Base-by-base conservation (phyloP, 768 basidiomycete species). In the Pholiota conissans region DNA sequence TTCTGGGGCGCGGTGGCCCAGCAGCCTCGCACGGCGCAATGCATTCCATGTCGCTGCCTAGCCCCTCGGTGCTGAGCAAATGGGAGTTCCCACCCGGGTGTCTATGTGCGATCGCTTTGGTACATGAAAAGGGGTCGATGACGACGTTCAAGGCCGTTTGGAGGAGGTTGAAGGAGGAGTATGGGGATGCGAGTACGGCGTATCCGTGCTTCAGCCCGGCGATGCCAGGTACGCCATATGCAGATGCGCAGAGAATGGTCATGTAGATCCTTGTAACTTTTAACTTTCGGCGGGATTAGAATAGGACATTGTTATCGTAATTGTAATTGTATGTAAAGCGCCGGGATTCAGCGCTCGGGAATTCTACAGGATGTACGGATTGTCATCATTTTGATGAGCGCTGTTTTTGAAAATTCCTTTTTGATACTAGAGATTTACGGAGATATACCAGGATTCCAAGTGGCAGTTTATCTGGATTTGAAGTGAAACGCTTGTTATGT, bases 121-220 rank as follows among this genome's bases (percentile, higher is more conserved):
- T 91, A 22, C 87, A 91, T 61, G 95, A 97, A 77, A 97, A 94
- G 72, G 95, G 95, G 24, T 91, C 93, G 5, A 80, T 90, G 67
- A 89, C 92, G 54, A 87, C 90, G 46, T 96, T 97, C 77, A 88
- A 86, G 71, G 75, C 80, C 5, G 78, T 94, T 10, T 91, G 89
- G 77, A 83, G 83, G 66, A 81, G 83, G 61, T 70, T 95, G 63
- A 83, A 86, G 66, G 84, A 86, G 37, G 81, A 84, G 61, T 94
- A 92, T 84, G 76, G 73, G 32, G 65, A 70, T 68, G 69, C 57
- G 57, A 67, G 60, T 55, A 57, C 69, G 56, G 61, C 64, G 37
- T 70, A 71, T 66, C 69, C 65, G 37, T 74, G 67, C 61, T 74
- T 74, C 62, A 79, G 81, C 61, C 77, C 78, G 29, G 66, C 71